phyloP scores from a whole-genome alignment of 768 basidiomycete species.

The Amanita jacksonii region DNA sequence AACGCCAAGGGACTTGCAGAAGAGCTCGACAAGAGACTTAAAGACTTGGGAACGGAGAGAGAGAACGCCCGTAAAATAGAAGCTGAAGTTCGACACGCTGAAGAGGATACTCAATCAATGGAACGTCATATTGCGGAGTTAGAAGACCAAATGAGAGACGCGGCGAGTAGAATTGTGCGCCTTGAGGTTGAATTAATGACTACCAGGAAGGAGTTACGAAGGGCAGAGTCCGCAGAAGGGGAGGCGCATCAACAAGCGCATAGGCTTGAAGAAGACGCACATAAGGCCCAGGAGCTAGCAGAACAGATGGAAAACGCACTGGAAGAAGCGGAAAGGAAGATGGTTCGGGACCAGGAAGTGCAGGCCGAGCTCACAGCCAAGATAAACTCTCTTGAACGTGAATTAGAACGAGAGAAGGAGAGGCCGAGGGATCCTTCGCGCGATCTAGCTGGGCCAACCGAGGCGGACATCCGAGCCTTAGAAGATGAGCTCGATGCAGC shows the following conservation, averaged over 20 bases:
- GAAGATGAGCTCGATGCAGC: conserved; percentile 74
- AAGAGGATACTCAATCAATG: conserved; percentile 37
- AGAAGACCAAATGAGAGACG: conserved; percentile 46
- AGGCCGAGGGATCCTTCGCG: conserved; percentile 16
- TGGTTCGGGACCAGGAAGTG: conserved; percentile 49
- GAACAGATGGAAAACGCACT: conserved; percentile 70
- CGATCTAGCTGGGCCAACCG: conserved; percentile 25
- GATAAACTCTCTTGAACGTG: conserved; percentile 44
- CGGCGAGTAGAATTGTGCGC: conserved; percentile 41
- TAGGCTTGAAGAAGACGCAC: conserved; percentile 40
- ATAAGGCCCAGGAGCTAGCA: conserved; percentile 44
- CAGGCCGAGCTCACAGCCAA: conserved; percentile 41
- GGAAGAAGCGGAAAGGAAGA: conserved; percentile 64
- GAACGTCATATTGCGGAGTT: conserved; percentile 48
- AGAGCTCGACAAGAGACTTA: conserved; percentile 27
- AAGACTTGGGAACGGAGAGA: conserved; percentile 27
- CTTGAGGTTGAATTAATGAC: conserved; percentile 47
- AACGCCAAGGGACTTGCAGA: conserved; percentile 33
- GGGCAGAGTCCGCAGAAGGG: conserved; percentile 34
- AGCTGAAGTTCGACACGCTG: conserved; percentile 27
- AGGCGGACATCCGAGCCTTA: conserved; percentile 53
- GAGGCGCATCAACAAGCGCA: conserved; percentile 40
- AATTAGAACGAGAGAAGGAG: conserved; percentile 34
- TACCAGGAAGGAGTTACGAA: conserved; percentile 27
- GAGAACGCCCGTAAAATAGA: conserved; percentile 21